Conservation (phyloP, 352 stramenopile species). For the Stephanocyclus meneghinianus region DNA sequence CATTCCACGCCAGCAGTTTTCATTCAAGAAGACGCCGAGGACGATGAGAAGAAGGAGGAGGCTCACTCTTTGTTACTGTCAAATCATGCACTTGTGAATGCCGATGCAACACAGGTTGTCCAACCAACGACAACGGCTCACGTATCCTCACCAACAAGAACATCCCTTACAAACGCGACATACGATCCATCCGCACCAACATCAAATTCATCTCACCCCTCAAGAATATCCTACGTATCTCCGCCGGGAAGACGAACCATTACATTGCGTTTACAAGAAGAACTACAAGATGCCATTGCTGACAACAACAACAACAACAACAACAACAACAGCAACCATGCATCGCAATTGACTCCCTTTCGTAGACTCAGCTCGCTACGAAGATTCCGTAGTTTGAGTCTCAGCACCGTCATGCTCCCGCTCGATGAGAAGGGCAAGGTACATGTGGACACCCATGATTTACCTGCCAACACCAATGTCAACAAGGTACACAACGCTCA, state of each 20-base stretch:
- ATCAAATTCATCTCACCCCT: background rate
- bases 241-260: conserved; percentile 28
- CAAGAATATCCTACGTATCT: background rate
- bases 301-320: conserved; percentile 3
- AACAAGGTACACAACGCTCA: background rate
- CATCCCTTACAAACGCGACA: background rate
- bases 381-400: conserved; percentile 42
- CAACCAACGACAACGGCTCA: background rate
- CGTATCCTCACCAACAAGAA: background rate
- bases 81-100: background rate
- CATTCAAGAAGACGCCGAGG: background rate
- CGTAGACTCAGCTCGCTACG: background rate
- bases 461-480: background rate
- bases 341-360: conserved; percentile 14
- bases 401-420: conserved; percentile 22
- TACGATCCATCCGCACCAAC: background rate
- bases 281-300: background rate
- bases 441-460: background rate
- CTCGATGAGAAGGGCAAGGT: conserved; percentile 17
- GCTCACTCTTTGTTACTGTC: background rate
- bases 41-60: conserved; percentile 5
- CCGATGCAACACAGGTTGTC: background rate
- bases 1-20: background rate
- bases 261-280: conserved; percentile 28
- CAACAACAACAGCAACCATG: background rate